Evolutionary conservation across 78 protist genomes (phyloP), one percentile per base, ranked within the genome.

Genomic region (Paulinella micropora): DNA sequence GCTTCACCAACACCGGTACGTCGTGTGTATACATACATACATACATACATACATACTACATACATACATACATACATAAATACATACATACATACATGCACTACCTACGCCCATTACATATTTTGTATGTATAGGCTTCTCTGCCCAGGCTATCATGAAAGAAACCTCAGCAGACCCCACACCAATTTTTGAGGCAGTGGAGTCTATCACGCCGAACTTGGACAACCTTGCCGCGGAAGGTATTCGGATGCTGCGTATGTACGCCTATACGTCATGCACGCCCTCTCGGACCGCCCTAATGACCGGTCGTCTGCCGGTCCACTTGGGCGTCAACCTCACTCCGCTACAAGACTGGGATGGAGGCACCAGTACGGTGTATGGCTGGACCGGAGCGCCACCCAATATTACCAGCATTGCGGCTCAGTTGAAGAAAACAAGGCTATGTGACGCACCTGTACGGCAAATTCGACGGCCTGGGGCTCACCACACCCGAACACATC

Each of bases 401-500:
- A 90, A 90, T 38, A 89, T 89, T 79, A 82, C 91, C 32, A 37
- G 83, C 39, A 9, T 89, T 3, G 91, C 91, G 32, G 38, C 2
- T 29, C 37, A 90, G 39, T 35, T 90, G 38, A 1, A 84, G 41
- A 0, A 1, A n/a, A 89, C 92, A 15, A 89, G 92, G n/a, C 38
- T 90, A 90, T 77, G 81, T 0, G 1, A 86, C 92, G 1, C 89
- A 85, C 4, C 0, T 40, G 0, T 83, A 36, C 3, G 91, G 91
- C 64, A 82, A 90, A 82, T 90, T 88, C 89, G 92, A 90, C 83
- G 88, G n/a, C n/a, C n/a, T 28, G 29, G 91, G 91, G 28, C 83
- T 90, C 89, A 39, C 92, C 23, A 90, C 92, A 28, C 89, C 89
- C 0, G 0, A 0, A 31, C 92, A 90, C 88, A 69, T 89, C 36